Evolutionary conservation across 495 filamentous ascomycete genomes (phyloP), one percentile per base, ranked within the genome.

Genomic region (Sporormia fimetaria): DNA sequence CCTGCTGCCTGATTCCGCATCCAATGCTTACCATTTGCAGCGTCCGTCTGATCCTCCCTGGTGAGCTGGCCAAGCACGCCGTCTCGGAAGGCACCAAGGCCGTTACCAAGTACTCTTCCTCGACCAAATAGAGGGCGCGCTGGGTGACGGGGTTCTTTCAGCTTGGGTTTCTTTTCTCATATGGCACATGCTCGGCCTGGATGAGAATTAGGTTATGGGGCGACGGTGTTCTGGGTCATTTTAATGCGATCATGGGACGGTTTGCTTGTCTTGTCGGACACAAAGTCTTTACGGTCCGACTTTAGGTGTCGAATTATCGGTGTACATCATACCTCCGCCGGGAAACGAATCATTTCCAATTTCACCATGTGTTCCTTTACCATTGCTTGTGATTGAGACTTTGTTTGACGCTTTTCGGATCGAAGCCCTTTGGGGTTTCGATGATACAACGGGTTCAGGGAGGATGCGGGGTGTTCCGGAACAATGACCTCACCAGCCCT

Each of bases 71-170:
- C 62, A 98, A 98, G 80, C 90, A 98, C 67, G 90, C 90, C 57
- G 90, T 98, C 21, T 98, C 90, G 55, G 90, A 98, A 70, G 90
- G 90, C 59, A 98, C 90, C 64, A 98, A 98, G 86, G 90, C 90
- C 40, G 90, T 98, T 51, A 96, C 90, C 75, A 98, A 98, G 78
- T 98, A 98, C 76, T 94, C 87, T 51, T 95, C 88, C 36, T 94
- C 88, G 55, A 92, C 88, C 65, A 98, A 98, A 84, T 98, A 94
- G 76, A 54, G 30, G 21, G 38, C 26, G 22, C 29, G 21, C 14
- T 26, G 36, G 23, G n/a, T 37, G n/a, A 21, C 20, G 52, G 32
- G 16, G 39, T 32, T 51, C 42, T 40, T 46, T 41, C 22, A 25
- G 20, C 28, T 40, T 36, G 45, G 44, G 37, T 41, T 55, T 47